phyloP scores from a whole-genome alignment of 208 protist genomes.

The Spongospora subterranea region DNA sequence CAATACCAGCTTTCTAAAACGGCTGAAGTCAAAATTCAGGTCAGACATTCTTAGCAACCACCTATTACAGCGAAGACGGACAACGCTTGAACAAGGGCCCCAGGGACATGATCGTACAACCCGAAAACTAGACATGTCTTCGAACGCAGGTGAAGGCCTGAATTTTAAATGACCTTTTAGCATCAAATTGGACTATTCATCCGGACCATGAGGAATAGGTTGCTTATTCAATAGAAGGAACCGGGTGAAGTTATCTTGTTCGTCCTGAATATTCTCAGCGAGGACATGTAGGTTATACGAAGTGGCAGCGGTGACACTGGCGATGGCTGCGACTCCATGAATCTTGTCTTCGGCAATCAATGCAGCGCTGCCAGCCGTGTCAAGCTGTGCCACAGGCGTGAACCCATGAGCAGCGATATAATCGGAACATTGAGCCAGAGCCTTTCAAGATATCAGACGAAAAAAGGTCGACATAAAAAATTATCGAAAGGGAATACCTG shows the following conservation, averaged over 20 bases:
- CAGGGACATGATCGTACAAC: slow-evolving; percentile 12
- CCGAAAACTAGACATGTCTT: slow-evolving; percentile 62
- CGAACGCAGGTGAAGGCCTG: not conserved
- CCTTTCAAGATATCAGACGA: not conserved
- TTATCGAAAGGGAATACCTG: slow-evolving; percentile 55
- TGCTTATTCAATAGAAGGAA: slow-evolving; percentile 58
- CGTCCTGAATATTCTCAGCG: slow-evolving; percentile 58
- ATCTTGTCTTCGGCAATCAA: not conserved
- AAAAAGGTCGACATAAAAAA: not conserved
- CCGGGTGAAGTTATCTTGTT: slow-evolving; percentile 65
- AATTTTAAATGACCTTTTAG: too few species aligned
- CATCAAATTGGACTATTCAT: too few species aligned
- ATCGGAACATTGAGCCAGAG: slow-evolving; percentile 41
- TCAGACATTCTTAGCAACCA: too few species aligned
- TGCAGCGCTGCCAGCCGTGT: slow-evolving; percentile 60
- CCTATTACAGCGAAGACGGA: slow-evolving; percentile 55
- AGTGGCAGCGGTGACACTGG: slow-evolving; percentile 20
- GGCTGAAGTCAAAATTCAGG: too few species aligned
- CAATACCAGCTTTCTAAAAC: too few species aligned
- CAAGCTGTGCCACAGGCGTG: slow-evolving; percentile 25
- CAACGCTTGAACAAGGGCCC: slow-evolving; percentile 59
- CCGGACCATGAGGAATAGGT: too few species aligned
- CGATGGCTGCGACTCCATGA: slow-evolving; percentile 56
- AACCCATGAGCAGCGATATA: not conserved
- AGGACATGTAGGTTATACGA: slow-evolving; percentile 57